phyloP scores from a whole-genome alignment of 2,329 filamentous ascomycete species.

The Chrysoporthe cubensis region DNA sequence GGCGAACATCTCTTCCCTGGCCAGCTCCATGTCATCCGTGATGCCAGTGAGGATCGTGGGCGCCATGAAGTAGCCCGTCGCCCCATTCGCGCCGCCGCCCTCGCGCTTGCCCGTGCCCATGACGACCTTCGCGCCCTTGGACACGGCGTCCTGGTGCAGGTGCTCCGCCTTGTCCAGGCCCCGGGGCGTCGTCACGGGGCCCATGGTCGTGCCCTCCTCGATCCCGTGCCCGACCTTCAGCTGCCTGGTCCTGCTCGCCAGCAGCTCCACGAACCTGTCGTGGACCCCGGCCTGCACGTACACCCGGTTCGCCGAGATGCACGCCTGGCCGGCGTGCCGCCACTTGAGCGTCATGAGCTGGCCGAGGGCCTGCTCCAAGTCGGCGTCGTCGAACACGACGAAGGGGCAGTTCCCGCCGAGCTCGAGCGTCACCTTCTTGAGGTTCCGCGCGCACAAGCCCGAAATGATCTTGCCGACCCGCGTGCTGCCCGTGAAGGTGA shows the following conservation, averaged over 20 bases:
- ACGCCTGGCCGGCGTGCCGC: slow-evolving; percentile 65
- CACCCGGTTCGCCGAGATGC: slow-evolving; percentile 67
- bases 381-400: slow-evolving; percentile 70
- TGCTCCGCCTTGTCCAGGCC: slow-evolving; percentile 41
- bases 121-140: slow-evolving; percentile 33
- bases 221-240: slow-evolving; percentile 34
- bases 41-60: slow-evolving; percentile 68
- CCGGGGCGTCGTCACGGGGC: slow-evolving; percentile 41
- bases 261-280: slow-evolving; percentile 60
- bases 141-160: slow-evolving; percentile 29
- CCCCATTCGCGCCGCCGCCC: slow-evolving; percentile 47
- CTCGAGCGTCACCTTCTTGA: slow-evolving; percentile 73
- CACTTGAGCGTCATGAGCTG: slow-evolving; percentile 44
- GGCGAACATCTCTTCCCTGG: slow-evolving; percentile 32
- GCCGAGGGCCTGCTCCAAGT: slow-evolving; percentile 63
- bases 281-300: slow-evolving; percentile 67
- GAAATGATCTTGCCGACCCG: slow-evolving; percentile 70
- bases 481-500: slow-evolving; percentile 79
- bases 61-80: slow-evolving; percentile 70
- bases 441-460: slow-evolving; percentile 61
- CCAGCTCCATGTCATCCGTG: slow-evolving; percentile 32
- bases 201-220: slow-evolving; percentile 38
- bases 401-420: slow-evolving; percentile 73
- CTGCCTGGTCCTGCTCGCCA: slow-evolving; percentile 37
- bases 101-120: slow-evolving; percentile 53